Conservation (phyloP, 805 yeast species). For the Saturnispora quitensis region DNA sequence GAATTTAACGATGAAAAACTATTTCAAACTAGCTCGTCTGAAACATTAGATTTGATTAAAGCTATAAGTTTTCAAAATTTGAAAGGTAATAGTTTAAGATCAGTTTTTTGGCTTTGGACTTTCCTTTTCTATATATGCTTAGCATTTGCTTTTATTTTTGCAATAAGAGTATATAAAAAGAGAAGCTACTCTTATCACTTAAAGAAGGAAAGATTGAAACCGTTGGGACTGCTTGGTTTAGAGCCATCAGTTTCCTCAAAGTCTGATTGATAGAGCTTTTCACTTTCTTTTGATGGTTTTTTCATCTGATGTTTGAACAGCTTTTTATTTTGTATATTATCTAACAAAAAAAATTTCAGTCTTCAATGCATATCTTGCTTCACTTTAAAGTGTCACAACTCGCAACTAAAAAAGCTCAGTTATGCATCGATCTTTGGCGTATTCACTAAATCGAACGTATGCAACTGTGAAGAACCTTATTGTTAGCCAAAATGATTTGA, state of each 20-base stretch:
- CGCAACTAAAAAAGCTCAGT: background rate
- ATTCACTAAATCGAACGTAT: background rate
- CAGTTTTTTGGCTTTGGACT: background rate
- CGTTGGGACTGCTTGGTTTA: slow-evolving; percentile 14
- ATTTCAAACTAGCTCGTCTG: slow-evolving; percentile 6
- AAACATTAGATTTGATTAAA: slow-evolving; percentile 10
- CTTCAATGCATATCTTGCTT: background rate
- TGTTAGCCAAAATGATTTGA: background rate
- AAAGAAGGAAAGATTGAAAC: slow-evolving; percentile 11
- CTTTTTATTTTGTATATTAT: background rate
- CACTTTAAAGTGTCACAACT: background rate
- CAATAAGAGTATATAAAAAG: background rate
- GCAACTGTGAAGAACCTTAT: background rate
- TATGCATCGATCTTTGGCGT: background rate
- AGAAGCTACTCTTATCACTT: background rate
- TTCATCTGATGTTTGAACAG: background rate
- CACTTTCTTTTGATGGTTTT: background rate
- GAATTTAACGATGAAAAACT: slow-evolving; percentile 10
- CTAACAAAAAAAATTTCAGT: background rate
- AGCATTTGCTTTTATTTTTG: background rate
- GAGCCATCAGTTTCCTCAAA: slow-evolving; percentile 11
- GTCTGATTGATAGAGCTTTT: slow-evolving; percentile 7
- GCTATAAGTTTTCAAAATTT: slow-evolving; percentile 7
- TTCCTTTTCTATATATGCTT: background rate
- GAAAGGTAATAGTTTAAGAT: slow-evolving; percentile 1